A percentile compares a stretch with the other conserved stretches of the same genome.
Conservation (phyloP, 768 basidiomycete genomes). For the Lactarius deliciosus region DNA sequence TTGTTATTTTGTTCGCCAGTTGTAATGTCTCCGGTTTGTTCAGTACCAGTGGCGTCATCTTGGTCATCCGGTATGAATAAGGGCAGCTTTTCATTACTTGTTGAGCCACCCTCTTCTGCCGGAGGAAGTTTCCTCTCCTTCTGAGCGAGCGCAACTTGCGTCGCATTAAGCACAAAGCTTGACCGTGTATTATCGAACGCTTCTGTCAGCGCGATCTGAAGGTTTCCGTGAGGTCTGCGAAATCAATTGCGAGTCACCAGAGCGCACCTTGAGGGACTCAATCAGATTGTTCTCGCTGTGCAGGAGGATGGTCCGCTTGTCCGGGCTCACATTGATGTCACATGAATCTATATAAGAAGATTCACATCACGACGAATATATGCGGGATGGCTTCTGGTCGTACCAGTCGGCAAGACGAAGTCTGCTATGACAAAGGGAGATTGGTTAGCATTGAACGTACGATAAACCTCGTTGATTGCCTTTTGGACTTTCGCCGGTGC, state of each 20-base stretch:
- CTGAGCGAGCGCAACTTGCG: conserved; percentile 17
- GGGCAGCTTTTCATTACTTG: not conserved
- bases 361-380: conserved; percentile 8
- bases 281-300: conserved; percentile 85
- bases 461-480: conserved; percentile 90
- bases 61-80: conserved; percentile 20
- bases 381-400: conserved; percentile 30
- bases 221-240: not conserved
- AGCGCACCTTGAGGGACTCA: conserved; percentile 67
- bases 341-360: conserved; percentile 53
- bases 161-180: conserved; percentile 28
- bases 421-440: conserved; percentile 82
- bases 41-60: not conserved
- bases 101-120: not conserved
- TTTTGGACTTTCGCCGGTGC: conserved; percentile 79
- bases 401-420: conserved; percentile 78
- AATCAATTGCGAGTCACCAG: not conserved
- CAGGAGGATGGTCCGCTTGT: conserved; percentile 93
- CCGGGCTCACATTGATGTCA: conserved; percentile 95
- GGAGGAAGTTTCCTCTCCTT: conserved; percentile 1
- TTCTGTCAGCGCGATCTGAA: conserved; percentile 23
- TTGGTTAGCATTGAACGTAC: conserved; percentile 73
- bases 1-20: not conserved
- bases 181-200: conserved; percentile 24
- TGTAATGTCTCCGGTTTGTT: not conserved